phyloP scores from a whole-genome alignment of 2,329 filamentous ascomycete species.

The Myriosclerotinia scirpicola region DNA sequence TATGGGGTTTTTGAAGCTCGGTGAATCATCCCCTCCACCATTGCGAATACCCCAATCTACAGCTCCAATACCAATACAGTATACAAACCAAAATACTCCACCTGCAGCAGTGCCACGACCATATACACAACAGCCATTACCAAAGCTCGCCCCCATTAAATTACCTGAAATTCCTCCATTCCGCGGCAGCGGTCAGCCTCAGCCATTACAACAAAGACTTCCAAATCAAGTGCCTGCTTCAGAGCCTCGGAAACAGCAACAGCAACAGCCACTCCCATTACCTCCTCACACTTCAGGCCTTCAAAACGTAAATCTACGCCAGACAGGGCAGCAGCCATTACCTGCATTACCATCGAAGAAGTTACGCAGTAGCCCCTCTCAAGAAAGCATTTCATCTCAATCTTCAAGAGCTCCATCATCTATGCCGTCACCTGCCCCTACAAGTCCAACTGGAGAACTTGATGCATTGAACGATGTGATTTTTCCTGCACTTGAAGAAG shows the following conservation, averaged over 20 bases:
- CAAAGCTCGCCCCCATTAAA: slow-evolving; percentile 41
- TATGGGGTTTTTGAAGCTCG: slow-evolving; percentile 57
- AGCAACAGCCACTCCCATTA: slow-evolving; percentile 34
- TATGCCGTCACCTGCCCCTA: slow-evolving; percentile 57
- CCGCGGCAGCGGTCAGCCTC: slow-evolving; percentile 36
- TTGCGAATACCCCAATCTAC: slow-evolving; percentile 21
- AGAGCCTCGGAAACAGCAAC: slow-evolving; percentile 36
- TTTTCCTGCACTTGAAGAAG: slow-evolving; percentile 87
- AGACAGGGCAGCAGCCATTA: slow-evolving; percentile 37
- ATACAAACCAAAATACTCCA: slow-evolving; percentile 31
- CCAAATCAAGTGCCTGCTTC: slow-evolving; percentile 37
- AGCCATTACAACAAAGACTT: slow-evolving; percentile 36
- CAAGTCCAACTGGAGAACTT: slow-evolving; percentile 65
- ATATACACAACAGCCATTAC: slow-evolving; percentile 40
- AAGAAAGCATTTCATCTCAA: slow-evolving; percentile 35
- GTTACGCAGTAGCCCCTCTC: slow-evolving; percentile 38
- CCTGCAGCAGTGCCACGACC: slow-evolving; percentile 33
- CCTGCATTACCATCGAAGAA: slow-evolving; percentile 41
- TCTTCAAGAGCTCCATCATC: slow-evolving; percentile 45
- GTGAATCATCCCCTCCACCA: slow-evolving; percentile 35
- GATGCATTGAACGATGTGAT: slow-evolving; percentile 90
- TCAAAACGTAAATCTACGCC: slow-evolving; percentile 37
- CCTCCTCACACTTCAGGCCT: slow-evolving; percentile 27
- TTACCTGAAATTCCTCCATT: slow-evolving; percentile 43
- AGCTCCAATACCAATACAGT: slow-evolving; percentile 30